Conservation (phyloP, 2,329 filamentous ascomycete genomes). For the Pyrenochaeta sp. region DNA sequence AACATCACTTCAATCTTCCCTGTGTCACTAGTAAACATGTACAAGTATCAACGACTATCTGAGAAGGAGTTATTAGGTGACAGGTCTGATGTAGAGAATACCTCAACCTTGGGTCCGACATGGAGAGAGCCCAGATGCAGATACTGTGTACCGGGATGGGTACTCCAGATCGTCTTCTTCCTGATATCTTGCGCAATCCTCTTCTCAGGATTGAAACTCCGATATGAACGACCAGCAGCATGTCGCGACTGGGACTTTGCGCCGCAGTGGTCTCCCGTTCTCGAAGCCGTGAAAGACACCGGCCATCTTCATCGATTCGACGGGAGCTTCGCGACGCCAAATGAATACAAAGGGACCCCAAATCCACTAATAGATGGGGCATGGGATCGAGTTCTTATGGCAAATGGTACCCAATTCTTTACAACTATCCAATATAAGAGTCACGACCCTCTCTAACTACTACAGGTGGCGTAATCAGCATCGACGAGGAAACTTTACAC, state of each 20-base stretch:
- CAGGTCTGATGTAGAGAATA: not conserved
- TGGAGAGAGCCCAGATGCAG: not conserved
- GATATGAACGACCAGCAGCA: not conserved
- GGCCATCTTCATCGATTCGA: not conserved
- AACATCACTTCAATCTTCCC: no score
- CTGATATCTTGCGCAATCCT: not conserved
- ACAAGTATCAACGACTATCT: no score
- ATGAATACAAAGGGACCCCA: not conserved
- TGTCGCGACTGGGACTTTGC: not conserved
- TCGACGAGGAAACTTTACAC: not conserved
- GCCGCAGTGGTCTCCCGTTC: not conserved
- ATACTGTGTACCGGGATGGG: not conserved
- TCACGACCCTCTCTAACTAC: not conserved
- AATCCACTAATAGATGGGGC: not conserved
- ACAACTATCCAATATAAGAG: not conserved
- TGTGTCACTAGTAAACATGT: no score
- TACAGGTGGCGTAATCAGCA: not conserved
- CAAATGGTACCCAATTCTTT: not conserved
- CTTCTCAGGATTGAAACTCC: not conserved
- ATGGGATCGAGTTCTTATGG: not conserved
- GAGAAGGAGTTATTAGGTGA: no score
- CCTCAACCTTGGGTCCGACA: not conserved
- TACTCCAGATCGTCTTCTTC: not conserved
- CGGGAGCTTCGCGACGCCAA: not conserved
- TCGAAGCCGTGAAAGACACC: not conserved